These are phyloP conservation scores for Termitomyces eurrhizus DNA, from an alignment of 768 basidiomycete genomes.

Conservation along the genomic window DNA sequence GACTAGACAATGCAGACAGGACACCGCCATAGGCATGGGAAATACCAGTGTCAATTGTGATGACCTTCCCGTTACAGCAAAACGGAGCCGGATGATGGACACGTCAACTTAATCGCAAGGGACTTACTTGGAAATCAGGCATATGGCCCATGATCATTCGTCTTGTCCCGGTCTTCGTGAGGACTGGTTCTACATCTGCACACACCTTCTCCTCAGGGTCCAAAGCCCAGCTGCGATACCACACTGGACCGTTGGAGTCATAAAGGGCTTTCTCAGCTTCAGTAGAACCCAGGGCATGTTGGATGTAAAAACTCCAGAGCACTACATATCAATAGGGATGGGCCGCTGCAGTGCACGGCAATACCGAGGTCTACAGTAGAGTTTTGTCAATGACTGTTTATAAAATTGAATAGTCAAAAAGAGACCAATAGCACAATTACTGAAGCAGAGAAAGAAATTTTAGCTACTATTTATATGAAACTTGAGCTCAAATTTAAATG, in stretches of 20 bases:
- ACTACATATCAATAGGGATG: too few species aligned
- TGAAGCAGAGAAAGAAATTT: too few species aligned
- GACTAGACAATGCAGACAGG: slow-evolving; percentile 82
- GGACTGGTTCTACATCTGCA: slow-evolving; percentile 62
- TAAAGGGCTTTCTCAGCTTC: slow-evolving; percentile 70
- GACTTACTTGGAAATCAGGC: slow-evolving; percentile 71
- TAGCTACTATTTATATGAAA: too few species aligned
- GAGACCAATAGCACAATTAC: too few species aligned
- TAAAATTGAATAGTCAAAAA: too few species aligned
- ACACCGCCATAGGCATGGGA: slow-evolving; percentile 95
- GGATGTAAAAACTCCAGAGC: slow-evolving; percentile 22
- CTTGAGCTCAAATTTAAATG: too few species aligned
- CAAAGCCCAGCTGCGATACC: slow-evolving; percentile 94
- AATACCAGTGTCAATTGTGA: slow-evolving; percentile 97
- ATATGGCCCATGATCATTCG: slow-evolving; percentile 98
- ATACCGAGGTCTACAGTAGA: too few species aligned
- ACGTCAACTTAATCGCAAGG: background rate
- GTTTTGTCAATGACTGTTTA: too few species aligned
- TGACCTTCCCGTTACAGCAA: slow-evolving; percentile 80
- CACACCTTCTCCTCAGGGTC: slow-evolving; percentile 70
- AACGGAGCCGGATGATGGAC: background rate
- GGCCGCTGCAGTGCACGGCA: too few species aligned
- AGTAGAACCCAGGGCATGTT: slow-evolving; percentile 40
- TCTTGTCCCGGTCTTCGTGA: slow-evolving; percentile 73
- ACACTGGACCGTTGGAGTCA: slow-evolving; percentile 75